Conservation (phyloP, 192 early-diverging fungal species). For the Umbelopsis ramanniana region DNA sequence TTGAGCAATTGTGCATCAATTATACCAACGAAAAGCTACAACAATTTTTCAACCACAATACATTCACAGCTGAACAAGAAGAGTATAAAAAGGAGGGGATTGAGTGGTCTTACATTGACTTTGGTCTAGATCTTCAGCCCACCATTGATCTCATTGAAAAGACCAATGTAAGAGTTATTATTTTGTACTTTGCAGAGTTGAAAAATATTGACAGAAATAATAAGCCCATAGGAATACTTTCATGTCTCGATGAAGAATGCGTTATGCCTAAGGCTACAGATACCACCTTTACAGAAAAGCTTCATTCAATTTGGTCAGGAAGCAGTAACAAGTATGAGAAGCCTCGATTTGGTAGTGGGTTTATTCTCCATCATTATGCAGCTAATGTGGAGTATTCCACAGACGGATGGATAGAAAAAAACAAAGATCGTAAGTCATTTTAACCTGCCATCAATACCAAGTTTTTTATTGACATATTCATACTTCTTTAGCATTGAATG, state of each 20-base stretch:
- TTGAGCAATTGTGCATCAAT: conserved; percentile 99
- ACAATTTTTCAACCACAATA: conserved; percentile 99
- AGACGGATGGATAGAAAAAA: conserved; percentile 95
- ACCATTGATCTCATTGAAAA: conserved; percentile 99
- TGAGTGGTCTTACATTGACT: conserved; percentile 98
- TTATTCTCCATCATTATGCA: conserved; percentile 93
- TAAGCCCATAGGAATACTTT: conserved; percentile 92
- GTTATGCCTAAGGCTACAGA: conserved; percentile 96
- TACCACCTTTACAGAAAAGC: conserved; percentile 92
- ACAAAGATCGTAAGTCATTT: conserved; percentile 77
- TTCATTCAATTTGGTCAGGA: conserved; percentile 81
- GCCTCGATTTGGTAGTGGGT: conserved; percentile 85
- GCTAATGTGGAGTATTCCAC: conserved; percentile 94
- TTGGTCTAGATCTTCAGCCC: conserved; percentile 95
- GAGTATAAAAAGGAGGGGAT: conserved; percentile 97
- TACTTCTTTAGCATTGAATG: conserved; percentile 67
- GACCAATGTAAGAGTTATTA: conserved; percentile 66
- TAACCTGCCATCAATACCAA: background rate
- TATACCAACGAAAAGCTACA: conserved; percentile 99
- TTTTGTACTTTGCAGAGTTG: background rate
- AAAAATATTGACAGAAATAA: background rate
- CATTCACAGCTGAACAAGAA: conserved; percentile 98
- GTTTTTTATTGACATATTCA: background rate
- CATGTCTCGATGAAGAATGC: conserved; percentile 97
- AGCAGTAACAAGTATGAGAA: conserved; percentile 89